phyloP scores from a whole-genome alignment of 148 eudicot species.

The Chenopodium berlandieri region DNA sequence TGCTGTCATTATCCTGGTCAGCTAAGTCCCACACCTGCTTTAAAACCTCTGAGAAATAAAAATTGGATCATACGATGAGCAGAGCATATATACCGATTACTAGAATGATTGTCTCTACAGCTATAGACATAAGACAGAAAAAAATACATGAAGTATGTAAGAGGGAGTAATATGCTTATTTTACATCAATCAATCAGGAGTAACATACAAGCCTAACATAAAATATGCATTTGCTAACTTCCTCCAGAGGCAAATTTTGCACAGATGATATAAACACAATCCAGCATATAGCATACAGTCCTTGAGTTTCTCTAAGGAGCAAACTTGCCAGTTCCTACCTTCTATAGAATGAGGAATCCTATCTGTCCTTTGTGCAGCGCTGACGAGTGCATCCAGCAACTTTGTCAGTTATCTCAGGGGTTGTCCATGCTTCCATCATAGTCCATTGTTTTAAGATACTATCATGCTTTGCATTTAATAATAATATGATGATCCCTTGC shows the following conservation, averaged over 20 bases:
- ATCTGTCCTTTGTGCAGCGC: background rate
- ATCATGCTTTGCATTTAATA: too few species aligned
- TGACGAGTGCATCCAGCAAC: background rate
- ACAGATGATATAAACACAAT: background rate
- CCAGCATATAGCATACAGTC: background rate
- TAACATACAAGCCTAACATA: background rate
- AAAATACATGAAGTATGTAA: background rate
- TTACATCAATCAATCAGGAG: background rate
- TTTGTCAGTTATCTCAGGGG: too few species aligned
- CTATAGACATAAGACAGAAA: background rate
- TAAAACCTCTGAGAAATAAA: slow-evolving; percentile 59
- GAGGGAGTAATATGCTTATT: background rate
- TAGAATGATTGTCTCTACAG: slow-evolving; percentile 3
- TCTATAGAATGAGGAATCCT: background rate
- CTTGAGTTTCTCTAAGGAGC: background rate
- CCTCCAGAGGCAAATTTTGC: background rate
- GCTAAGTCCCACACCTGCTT: slow-evolving; percentile 99
- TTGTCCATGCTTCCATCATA: too few species aligned
- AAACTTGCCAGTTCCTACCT: background rate
- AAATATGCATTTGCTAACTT: background rate
- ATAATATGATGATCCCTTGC: too few species aligned
- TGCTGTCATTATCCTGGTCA: slow-evolving; percentile 97
- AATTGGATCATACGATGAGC: slow-evolving; percentile 17
- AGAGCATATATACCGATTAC: background rate
- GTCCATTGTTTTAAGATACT: too few species aligned